Percentiles rank a stretch among this genome's conserved stretches.
phyloP scores from a whole-genome alignment of 139 green algal genomes.

The Coelastrella sp. region DNA sequence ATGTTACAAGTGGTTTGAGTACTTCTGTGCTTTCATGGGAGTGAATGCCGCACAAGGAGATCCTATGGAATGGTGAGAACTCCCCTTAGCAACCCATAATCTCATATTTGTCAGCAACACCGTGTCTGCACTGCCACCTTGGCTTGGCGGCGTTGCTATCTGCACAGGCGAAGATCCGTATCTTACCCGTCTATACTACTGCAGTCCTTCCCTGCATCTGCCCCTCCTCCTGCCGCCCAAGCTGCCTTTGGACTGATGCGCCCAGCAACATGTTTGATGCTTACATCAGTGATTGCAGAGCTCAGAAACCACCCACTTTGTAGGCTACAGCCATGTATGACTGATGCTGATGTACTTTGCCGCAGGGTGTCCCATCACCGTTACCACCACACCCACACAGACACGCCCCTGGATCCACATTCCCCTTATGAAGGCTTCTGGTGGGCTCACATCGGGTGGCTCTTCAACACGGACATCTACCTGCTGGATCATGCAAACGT shows the following conservation, averaged over 20 bases:
- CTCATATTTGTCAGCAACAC: too few species aligned
- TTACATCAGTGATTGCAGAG: not conserved
- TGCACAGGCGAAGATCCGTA: too few species aligned
- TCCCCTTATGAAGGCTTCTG: slow-evolving; percentile 93
- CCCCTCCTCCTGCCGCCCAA: too few species aligned
- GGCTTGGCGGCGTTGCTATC: too few species aligned
- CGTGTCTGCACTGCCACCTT: too few species aligned
- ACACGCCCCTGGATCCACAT: slow-evolving; percentile 89
- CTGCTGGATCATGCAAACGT: slow-evolving; percentile 69
- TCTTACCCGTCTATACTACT: too few species aligned
- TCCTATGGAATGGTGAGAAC: slow-evolving; percentile 41
- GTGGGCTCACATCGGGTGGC: slow-evolving; percentile 91
- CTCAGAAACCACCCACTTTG: too few species aligned
- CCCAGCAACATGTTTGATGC: not conserved
- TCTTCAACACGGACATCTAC: slow-evolving; percentile 85
- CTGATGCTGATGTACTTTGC: not conserved
- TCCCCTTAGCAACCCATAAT: too few species aligned
- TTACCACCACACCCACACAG: slow-evolving; percentile 92
- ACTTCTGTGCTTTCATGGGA: slow-evolving; percentile 17
- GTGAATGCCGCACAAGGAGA: slow-evolving; percentile 24
- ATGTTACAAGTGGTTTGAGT: slow-evolving; percentile 34
- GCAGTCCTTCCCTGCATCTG: not conserved
- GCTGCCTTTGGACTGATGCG: too few species aligned
- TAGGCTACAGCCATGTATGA: too few species aligned
- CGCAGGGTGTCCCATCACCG: slow-evolving; percentile 60